phyloP scores from a whole-genome alignment of 2,329 filamentous ascomycete genomes.

The Aspergillus awamori region DNA sequence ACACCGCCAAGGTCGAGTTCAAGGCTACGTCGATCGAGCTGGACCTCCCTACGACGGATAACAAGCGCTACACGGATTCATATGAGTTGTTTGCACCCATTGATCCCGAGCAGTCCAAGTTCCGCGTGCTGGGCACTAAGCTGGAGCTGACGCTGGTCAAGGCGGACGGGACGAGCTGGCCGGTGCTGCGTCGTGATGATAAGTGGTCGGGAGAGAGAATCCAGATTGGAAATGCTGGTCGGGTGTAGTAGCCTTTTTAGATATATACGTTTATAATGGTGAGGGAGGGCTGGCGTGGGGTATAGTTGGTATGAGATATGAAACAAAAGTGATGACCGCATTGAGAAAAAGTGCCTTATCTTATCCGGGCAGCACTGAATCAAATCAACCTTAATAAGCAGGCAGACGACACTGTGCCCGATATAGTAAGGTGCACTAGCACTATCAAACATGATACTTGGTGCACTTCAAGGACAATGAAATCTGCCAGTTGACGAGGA shows the following conservation, averaged over 20 bases:
- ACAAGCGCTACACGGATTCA: constrained; percentile 75
- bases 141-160: constrained; percentile 76
- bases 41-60: constrained; percentile 82
- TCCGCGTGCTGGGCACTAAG: constrained; percentile 85
- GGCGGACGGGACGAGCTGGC: constrained; percentile 79
- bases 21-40: constrained; percentile 65
- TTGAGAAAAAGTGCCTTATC: background rate
- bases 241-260: constrained; percentile 42
- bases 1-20: constrained; percentile 73
- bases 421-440: no score
- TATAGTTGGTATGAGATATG: background rate
- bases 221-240: constrained; percentile 80
- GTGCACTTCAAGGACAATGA: no score
- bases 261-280: background rate
- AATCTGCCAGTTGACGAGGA: no score
- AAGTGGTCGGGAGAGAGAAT: constrained; percentile 75
- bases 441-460: no score
- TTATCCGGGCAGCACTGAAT: background rate
- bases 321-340: constrained; percentile 4
- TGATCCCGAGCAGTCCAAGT: constrained; percentile 72
- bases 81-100: constrained; percentile 78
- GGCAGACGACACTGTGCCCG: no score
- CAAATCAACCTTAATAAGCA: no score
- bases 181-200: constrained; percentile 80
- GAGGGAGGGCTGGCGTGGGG: no score